These are phyloP conservation scores for Dictyostelium intermedium DNA, from an alignment of 78 protist species.

Conservation along the genomic window DNA sequence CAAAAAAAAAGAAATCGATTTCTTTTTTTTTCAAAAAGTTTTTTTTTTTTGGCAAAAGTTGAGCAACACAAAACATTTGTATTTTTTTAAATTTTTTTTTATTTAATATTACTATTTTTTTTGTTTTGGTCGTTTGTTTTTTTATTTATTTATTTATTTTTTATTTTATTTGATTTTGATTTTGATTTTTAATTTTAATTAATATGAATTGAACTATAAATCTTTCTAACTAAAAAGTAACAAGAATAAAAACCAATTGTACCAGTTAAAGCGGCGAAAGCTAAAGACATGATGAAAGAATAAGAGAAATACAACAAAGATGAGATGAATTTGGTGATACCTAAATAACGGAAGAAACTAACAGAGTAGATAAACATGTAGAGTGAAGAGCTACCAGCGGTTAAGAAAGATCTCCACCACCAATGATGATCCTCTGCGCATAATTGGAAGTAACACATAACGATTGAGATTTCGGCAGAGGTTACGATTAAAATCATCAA, in stretches of 20 bases:
- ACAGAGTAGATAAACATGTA: conserved; percentile 95
- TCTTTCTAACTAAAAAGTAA: conserved; percentile 86
- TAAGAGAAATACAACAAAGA: conserved; percentile 93
- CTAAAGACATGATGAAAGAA: conserved; percentile 82
- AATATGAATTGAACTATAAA: conserved; percentile 87
- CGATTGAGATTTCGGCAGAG: conserved; percentile 94
- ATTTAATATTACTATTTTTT: not conserved
- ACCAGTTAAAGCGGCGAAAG: conserved; percentile 94
- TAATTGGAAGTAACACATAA: conserved; percentile 97
- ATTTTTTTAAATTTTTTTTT: no score
- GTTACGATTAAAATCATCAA: conserved; percentile 92
- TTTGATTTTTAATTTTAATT: not conserved
- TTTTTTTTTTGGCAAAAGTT: no score
- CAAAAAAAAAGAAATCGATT: no score
- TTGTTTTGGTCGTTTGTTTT: not conserved
- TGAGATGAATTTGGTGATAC: conserved; percentile 70
- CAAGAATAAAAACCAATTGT: conserved; percentile 90
- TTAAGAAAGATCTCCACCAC: conserved; percentile 98
- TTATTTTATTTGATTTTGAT: not conserved
- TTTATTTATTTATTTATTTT: not conserved
- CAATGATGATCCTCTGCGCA: conserved; percentile 95
- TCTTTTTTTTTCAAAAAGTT: no score
- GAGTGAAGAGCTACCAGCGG: conserved; percentile 90
- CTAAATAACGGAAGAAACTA: conserved; percentile 85
- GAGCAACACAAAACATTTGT: no score